Base-by-base conservation (phyloP, 768 basidiomycete species). In the Rhizopogon vulgaris region DNA sequence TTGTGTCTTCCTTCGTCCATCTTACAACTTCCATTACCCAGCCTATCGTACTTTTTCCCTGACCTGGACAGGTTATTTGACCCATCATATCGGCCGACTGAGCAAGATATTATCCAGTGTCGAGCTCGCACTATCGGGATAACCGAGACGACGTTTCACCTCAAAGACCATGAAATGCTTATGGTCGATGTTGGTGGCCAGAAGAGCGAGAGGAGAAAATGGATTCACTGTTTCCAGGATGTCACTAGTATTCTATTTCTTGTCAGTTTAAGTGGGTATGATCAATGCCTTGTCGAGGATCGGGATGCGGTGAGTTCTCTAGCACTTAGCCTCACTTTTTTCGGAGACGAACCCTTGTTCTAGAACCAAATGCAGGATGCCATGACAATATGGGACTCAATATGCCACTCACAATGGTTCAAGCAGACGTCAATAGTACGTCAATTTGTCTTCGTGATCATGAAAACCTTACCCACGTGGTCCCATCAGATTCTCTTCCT, bases 331-430 rank as follows among this genome's bases (percentile, higher is more conserved):
- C 27, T 28, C 30, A 53, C 25, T 57, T 22, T 38, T 42, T 45
- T 11, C 15, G 32, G 38, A 45, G 14, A 22, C 38, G 52, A 41
- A 55, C 32, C 1, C 30, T 17, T 15, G 24, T 34, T 28, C 6
- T 61, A 94, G 87, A 97, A 97, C 64, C 94, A 95, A 84, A 95
- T 97, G 93, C 90, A 94, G 73, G 94, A 97, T 57, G 91, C 94
- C 4, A 88, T 97, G 84, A 91, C 91, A n/a, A 91, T 97, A 46
- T 97, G 94, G 87, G 94, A 97, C 60, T 93, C 92, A 38, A 94
- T 97, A 78, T 94, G 92, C 71, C 92, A 96, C 67, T 94, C 92
- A 9, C 92, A 94, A 58, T 96, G 93, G 93, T 96, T 96, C 73
- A 89, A 90, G 69, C 82, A 87, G 57, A 94, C 93, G 0, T 93